Evolutionary conservation across 352 stramenopile species (phyloP).

Genomic region (Pythium chondricola): DNA sequence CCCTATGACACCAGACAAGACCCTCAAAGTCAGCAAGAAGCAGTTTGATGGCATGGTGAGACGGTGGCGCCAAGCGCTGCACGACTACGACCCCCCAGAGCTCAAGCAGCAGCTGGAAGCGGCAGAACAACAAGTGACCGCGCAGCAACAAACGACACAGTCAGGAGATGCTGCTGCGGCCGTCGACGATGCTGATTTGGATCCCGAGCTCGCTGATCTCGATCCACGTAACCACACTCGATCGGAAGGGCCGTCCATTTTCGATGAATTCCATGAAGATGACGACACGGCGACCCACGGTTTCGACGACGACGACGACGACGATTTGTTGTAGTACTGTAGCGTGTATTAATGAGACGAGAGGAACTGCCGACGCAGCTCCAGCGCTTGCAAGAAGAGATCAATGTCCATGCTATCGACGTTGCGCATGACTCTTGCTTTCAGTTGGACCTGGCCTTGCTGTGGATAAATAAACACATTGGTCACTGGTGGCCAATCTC

Average conservation of each 20-base stretch:
- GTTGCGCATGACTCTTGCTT: constrained; percentile 65
- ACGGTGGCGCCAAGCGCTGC: constrained; percentile 73
- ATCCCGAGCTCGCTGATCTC: constrained; percentile 22
- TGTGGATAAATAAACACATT: background rate
- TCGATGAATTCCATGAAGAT: constrained; percentile 64
- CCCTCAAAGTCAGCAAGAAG: constrained; percentile 68
- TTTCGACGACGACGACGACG: constrained; percentile 35
- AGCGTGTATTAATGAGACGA: constrained; percentile 22
- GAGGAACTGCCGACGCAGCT: constrained; percentile 71
- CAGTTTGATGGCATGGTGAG: constrained; percentile 75
- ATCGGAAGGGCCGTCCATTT: constrained; percentile 40
- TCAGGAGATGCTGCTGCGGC: background rate
- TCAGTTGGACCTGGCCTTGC: constrained; percentile 42
- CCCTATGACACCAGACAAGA: constrained; percentile 80
- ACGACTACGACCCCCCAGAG: constrained; percentile 76
- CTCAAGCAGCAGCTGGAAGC: constrained; percentile 19
- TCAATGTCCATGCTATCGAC: constrained; percentile 79
- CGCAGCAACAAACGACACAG: no score
- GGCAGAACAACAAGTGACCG: constrained; percentile 1
- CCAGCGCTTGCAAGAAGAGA: constrained; percentile 66
- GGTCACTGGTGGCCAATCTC: background rate
- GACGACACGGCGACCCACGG: constrained; percentile 17
- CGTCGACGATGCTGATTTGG: constrained; percentile 4
- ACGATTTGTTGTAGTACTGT: constrained; percentile 23
- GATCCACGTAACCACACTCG: constrained; percentile 14